Evolutionary conservation across 2,329 filamentous ascomycete species (phyloP), one percentile per base, ranked within the genome.

Genomic region (Pseudogymnoascus sp.): DNA sequence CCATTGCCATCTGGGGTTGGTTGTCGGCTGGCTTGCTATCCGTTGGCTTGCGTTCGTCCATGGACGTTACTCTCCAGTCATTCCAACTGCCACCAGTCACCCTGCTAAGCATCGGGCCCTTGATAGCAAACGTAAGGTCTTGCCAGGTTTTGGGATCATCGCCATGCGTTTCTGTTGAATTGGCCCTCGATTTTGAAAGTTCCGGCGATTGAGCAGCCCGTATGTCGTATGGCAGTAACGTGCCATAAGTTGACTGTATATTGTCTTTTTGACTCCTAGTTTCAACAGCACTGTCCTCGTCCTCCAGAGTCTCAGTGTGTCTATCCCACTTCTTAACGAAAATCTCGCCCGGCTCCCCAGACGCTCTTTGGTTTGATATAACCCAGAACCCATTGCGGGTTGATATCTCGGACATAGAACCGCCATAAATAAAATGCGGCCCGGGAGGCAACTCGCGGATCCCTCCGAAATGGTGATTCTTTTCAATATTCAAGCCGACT

Each of bases 351-450:
- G 64, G 70, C 13, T 73, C 70, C 33, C 64, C 53, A 10, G 66
- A 65, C n/a, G 59, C 61, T 33, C 67, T 65, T 59, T 70, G 69
- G 13, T 64, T 60, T 13, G 67, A 68, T 62, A 73, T 72, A 62
- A 87, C 76, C 84, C 84, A 88, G 70, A 82, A 85, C 4, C 83
- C 85, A 62, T 77, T 81, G 3, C 85, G 79, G 31, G 78, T 72
- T 1, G 82, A 82, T 17, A 78, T 75, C 17, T 76, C 75, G 1
- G 76, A 75, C 0, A 78, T 77, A 21, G 82, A 77, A 1, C 83
- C 77, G 29, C 82, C 78, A 83, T 84, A 88, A 64, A 87, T 75
- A 64, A 88, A 81, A 70, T 88, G 85, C 13, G 80, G 71, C 0
- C 85, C 85, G 0, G 76, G 70, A 0, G 83, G 82, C 26, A 88